These are phyloP conservation scores for Paramyrothecium sp. DNA, from an alignment of 2,329 filamentous ascomycete species.

Conservation along the genomic window DNA sequence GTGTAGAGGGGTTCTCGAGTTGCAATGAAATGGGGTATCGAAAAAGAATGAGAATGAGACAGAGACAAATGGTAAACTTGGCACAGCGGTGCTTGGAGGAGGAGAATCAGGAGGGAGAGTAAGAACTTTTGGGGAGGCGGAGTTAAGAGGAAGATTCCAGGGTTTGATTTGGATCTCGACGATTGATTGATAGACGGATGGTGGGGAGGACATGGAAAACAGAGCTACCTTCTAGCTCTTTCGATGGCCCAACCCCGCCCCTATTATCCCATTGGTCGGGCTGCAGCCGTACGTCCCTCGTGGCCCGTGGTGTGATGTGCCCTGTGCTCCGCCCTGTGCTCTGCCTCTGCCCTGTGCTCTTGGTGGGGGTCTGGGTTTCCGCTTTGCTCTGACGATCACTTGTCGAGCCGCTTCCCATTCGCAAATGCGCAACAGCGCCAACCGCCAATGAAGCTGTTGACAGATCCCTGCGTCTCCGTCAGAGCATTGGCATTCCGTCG, in stretches of 20 bases:
- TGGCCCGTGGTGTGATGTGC: too few species aligned
- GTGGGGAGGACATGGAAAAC: conserved; percentile 27
- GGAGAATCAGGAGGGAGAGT: not conserved
- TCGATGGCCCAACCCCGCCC: conserved; percentile 32
- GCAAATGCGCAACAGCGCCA: too few species aligned
- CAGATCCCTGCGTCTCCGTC: too few species aligned
- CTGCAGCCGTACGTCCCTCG: too few species aligned
- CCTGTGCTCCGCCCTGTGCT: too few species aligned
- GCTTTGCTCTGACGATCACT: too few species aligned
- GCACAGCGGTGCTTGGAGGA: not conserved
- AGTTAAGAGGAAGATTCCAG: conserved; percentile 13
- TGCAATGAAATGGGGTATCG: conserved; percentile 1
- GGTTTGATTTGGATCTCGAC: conserved; percentile 15
- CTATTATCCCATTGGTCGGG: conserved; percentile 26
- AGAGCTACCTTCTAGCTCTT: conserved; percentile 39
- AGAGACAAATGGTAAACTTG: not conserved
- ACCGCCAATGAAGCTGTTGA: too few species aligned
- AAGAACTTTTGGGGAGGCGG: not conserved
- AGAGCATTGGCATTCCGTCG: too few species aligned
- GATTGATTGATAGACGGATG: conserved; percentile 18
- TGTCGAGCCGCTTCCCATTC: too few species aligned
- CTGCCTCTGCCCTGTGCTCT: too few species aligned
- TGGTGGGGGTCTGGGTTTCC: too few species aligned
- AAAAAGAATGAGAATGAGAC: conserved; percentile 7
- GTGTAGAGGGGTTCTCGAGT: conserved; percentile 4